A percentile compares a stretch with the other conserved stretches of the same genome.
These are phyloP conservation scores for Cryphonectria carpinicola DNA, from an alignment of 2,329 filamentous ascomycete species.

Conservation along the genomic window DNA sequence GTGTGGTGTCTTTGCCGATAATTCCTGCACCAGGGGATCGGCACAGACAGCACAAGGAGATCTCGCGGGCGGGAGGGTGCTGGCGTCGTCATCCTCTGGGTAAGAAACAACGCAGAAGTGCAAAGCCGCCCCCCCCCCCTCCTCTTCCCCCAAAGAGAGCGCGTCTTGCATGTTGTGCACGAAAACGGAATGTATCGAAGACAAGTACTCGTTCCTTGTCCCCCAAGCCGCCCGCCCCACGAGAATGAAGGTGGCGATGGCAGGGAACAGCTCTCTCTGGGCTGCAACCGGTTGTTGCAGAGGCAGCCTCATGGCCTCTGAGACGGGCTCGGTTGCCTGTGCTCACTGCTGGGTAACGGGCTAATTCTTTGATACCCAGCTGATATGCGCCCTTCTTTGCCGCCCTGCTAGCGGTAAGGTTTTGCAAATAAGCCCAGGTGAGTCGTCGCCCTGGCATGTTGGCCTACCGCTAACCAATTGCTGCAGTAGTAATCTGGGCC, in stretches of 20 bases:
- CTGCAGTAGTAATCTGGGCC: background rate
- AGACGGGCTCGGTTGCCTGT: slow-evolving; percentile 11
- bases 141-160: background rate
- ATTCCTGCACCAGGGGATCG: background rate
- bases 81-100: background rate
- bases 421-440: background rate
- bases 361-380: slow-evolving; percentile 3
- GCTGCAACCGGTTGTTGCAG: background rate
- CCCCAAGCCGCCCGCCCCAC: background rate
- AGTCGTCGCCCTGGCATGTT: slow-evolving; percentile 3
- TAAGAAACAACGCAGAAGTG: background rate
- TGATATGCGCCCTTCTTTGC: slow-evolving; percentile 11
- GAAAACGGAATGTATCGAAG: slow-evolving; percentile 6
- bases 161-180: background rate
- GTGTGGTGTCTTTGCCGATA: background rate
- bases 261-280: background rate
- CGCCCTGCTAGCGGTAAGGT: slow-evolving; percentile 3
- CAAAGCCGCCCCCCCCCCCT: background rate
- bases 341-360: background rate
- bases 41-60: background rate
- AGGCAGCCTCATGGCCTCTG: background rate
- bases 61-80: background rate
- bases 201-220: background rate
- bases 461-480: background rate
- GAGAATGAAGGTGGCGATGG: slow-evolving; percentile 2